Evolutionary conservation across 75 land plant species (phyloP).

Genomic region (Picea sitchensis): DNA sequence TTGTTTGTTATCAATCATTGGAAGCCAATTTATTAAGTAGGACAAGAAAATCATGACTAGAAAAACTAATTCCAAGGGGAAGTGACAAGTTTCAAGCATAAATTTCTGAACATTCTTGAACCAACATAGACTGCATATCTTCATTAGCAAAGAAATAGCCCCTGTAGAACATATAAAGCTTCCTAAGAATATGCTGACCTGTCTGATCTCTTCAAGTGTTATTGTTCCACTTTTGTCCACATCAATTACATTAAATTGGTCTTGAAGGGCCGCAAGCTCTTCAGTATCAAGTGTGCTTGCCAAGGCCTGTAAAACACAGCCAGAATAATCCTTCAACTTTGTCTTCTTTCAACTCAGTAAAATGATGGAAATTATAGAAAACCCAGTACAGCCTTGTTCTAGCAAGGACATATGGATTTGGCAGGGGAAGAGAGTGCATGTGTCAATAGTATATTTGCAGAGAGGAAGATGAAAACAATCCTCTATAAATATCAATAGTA

Average conservation of each 20-base stretch:
- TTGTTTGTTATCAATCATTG: no score
- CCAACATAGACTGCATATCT: neutral
- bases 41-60: no score
- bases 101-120: neutral
- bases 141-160: neutral
- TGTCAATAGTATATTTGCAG: no score
- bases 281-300: constrained; percentile 25
- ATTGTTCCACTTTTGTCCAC: constrained; percentile 27
- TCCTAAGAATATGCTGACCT: constrained; percentile 10
- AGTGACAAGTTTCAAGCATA: neutral
- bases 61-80: neutral
- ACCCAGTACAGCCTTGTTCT: neutral
- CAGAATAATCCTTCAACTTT: constrained; percentile 6
- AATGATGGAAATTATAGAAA: neutral
- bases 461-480: neutral
- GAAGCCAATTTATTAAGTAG: no score
- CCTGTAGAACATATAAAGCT: neutral
- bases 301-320: constrained; percentile 16
- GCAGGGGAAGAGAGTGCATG: neutral
- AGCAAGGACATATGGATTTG: neutral
- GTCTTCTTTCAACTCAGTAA: neutral
- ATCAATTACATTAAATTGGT: constrained; percentile 26
- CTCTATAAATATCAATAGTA: neutral
- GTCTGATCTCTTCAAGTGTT: constrained; percentile 28
- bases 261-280: constrained; percentile 19